These are phyloP conservation scores for Gautieria morchelliformis DNA, from an alignment of 768 basidiomycete genomes.

Conservation along the genomic window DNA sequence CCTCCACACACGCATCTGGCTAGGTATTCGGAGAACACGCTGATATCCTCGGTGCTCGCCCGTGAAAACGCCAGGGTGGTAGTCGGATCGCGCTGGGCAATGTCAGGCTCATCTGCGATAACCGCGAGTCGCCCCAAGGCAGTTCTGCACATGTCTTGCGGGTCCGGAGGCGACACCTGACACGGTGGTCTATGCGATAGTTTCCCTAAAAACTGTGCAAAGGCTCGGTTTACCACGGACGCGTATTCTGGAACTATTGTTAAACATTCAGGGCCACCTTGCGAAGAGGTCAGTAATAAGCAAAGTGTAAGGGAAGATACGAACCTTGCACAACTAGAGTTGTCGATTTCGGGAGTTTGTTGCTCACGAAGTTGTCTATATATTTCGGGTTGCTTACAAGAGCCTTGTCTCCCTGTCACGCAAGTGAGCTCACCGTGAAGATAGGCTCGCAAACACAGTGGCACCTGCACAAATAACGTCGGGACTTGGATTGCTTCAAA, in stretches of 20 bases:
- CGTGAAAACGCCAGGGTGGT: conserved; percentile 62
- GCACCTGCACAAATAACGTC: neutral
- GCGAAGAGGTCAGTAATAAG: neutral
- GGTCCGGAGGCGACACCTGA: neutral
- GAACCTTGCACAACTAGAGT: neutral
- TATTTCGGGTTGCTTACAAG: neutral
- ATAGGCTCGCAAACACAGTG: neutral
- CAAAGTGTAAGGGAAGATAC: neutral
- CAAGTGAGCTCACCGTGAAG: neutral
- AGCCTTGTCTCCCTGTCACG: neutral
- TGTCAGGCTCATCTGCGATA: conserved; percentile 33
- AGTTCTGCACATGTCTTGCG: conserved; percentile 6
- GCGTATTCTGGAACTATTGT: neutral
- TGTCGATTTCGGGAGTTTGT: neutral
- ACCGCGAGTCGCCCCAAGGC: conserved; percentile 48
- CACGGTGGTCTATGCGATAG: neutral
- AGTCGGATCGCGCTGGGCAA: conserved; percentile 40
- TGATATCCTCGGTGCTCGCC: conserved; percentile 33
- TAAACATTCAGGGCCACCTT: neutral
- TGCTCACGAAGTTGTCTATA: neutral
- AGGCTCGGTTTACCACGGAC: neutral
- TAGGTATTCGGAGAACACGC: neutral
- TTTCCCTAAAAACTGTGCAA: neutral
- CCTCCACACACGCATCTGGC: neutral
- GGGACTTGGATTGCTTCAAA: neutral